Percentiles rank a stretch among this genome's conserved stretches.
Conservation (phyloP, 73 alveolate species). For the Paramecium sonneborni region DNA sequence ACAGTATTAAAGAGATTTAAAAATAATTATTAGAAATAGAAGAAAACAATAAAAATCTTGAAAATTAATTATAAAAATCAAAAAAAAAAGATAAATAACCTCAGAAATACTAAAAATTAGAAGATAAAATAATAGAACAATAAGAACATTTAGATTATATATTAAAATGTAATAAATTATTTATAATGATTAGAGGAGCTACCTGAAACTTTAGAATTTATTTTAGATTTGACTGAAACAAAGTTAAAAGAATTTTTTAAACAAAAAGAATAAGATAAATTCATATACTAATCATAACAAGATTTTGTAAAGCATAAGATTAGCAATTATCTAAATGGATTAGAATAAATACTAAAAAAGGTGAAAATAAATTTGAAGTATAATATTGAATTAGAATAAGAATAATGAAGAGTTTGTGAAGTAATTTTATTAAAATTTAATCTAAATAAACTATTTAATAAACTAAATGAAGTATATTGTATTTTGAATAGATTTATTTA, state of each 20-base stretch:
- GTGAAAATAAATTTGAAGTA: neutral
- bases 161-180: neutral
- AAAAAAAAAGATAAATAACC: neutral
- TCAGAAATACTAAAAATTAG: neutral
- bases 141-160: neutral
- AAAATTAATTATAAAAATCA: neutral
- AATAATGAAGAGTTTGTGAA: too few species aligned
- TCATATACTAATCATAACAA: neutral
- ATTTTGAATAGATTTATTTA: neutral
- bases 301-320: neutral
- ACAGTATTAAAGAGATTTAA: neutral
- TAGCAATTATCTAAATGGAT: neutral
- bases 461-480: too few species aligned
- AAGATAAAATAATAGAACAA: neutral
- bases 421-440: too few species aligned
- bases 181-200: neutral
- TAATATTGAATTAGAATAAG: too few species aligned
- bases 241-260: neutral
- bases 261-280: neutral
- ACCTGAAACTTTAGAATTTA: neutral
- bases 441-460: too few species aligned
- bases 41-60: neutral
- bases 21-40: neutral
- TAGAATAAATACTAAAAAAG: neutral
- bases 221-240: neutral